Evolutionary conservation across 768 basidiomycete genomes (phyloP).

Genomic region (Xerocomus spinulosus): DNA sequence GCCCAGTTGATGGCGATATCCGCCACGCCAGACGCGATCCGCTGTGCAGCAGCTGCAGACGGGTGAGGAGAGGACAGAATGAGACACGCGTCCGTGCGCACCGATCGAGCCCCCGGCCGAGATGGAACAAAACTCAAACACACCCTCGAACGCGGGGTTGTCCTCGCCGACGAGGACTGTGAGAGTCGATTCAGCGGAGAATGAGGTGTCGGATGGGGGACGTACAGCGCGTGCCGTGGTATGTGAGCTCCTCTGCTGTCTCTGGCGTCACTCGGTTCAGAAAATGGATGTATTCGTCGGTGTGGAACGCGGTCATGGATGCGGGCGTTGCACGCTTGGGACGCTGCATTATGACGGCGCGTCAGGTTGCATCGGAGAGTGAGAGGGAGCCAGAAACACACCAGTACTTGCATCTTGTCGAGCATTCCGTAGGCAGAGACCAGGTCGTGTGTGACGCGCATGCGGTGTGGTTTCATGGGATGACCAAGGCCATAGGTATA

Average conservation of each 20-base stretch:
- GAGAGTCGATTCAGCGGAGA: background rate
- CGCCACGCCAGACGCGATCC: slow-evolving; percentile 72
- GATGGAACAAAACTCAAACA: slow-evolving; percentile 96
- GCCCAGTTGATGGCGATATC: slow-evolving; percentile 95
- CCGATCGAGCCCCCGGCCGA: slow-evolving; percentile 94
- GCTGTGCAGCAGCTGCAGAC: slow-evolving; percentile 61
- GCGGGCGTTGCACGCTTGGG: slow-evolving; percentile 67
- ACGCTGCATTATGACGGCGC: slow-evolving; percentile 39
- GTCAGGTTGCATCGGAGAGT: background rate
- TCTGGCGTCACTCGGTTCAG: slow-evolving; percentile 86
- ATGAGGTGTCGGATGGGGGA: background rate
- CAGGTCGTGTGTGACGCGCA: slow-evolving; percentile 90
- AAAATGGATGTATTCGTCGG: slow-evolving; percentile 97
- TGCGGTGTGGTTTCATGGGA: slow-evolving; percentile 95
- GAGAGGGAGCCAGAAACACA: slow-evolving; percentile 28
- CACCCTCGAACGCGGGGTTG: slow-evolving; percentile 93
- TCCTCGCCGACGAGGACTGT: slow-evolving; percentile 76
- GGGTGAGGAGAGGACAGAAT: background rate
- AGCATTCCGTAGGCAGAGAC: slow-evolving; percentile 89
- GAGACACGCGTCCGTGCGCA: slow-evolving; percentile 32
- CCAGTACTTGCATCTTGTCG: slow-evolving; percentile 90
- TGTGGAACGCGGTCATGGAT: slow-evolving; percentile 91
- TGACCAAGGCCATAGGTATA: slow-evolving; percentile 86
- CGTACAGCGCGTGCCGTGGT: slow-evolving; percentile 81
- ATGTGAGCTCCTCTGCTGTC: slow-evolving; percentile 80